Conservation (phyloP, 2,329 filamentous ascomycete species). For the Claviceps pazoutovae region DNA sequence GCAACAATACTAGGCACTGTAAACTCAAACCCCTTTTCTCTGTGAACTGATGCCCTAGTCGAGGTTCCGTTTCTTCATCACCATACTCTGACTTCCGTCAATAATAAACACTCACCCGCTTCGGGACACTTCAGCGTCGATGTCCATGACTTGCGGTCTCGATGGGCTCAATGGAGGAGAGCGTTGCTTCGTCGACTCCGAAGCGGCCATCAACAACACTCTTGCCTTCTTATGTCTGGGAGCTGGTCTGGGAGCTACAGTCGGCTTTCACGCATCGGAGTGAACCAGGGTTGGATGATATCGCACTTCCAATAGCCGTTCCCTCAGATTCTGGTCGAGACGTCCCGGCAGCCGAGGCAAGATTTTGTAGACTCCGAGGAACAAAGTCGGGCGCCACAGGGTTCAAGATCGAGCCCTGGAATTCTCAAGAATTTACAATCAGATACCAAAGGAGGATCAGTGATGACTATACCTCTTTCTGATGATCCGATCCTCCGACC, state of each 20-base stretch:
- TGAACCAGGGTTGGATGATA: neutral
- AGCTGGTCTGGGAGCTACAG: neutral
- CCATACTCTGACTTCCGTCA: too few species aligned
- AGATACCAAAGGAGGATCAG: constrained; percentile 2
- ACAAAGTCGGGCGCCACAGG: constrained; percentile 42
- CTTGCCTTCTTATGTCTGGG: neutral
- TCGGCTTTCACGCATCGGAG: neutral
- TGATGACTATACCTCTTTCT: constrained; percentile 32
- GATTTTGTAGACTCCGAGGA: constrained; percentile 16
- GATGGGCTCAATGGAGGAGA: neutral
- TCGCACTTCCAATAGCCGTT: neutral
- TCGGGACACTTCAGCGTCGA: neutral
- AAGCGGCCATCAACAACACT: neutral
- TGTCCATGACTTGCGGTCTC: neutral
- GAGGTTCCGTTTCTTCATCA: too few species aligned
- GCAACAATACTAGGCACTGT: too few species aligned
- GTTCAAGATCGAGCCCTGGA: constrained; percentile 39
- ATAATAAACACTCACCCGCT: neutral
- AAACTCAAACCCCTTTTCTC: too few species aligned
- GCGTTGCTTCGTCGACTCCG: neutral
- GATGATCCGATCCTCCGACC: constrained; percentile 22
- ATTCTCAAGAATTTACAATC: constrained; percentile 26
- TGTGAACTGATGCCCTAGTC: too few species aligned
- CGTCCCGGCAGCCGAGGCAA: neutral
- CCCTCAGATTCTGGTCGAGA: neutral